Evolutionary conservation across 306 rosid genomes (phyloP), one percentile per base, ranked within the genome.

Genomic region (Quercus rubra): DNA sequence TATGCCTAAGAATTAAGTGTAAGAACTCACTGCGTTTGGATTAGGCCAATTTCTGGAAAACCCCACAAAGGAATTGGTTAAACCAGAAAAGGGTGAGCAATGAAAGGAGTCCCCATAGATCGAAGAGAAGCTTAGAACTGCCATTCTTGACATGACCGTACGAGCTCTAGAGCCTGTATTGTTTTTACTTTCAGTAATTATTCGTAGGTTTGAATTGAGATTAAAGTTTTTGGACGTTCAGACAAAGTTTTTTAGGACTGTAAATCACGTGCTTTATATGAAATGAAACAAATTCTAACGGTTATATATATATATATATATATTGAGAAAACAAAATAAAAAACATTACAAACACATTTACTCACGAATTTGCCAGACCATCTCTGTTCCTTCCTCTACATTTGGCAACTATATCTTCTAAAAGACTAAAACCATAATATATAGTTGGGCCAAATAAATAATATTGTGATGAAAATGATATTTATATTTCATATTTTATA

Each of bases 291-390:
- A 38, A 35, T 35, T 35, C 9, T 8, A 35, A 35, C 41, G 41
- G 41, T 35, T 35, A 35, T 4, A 31, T 31, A 31, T 31, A 30
- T 30, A 30, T 30, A 31, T 28, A 28, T 28, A 3, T 28, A 3
- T 28, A 3, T 33, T 33, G 46, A 41, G 12, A 41, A 41, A 41
- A 41, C 3, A 41, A 41, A 8, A 2, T 41, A 3, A 4, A 25
- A 57, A 54, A 30, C 20, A 35, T 15, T 63, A 38, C 21, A 63
- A 43, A 69, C 71, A 68, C 2, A 63, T 63, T 28, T 23, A 80
- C 92, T 88, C 73, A 90, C 97, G 78, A 75, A 85, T 89, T 80
- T 80, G 80, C 89, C 88, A 86, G 83, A 74, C 69, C 93, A 89
- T 88, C 79, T 82, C 82, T 79, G 56, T 69, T 76, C 84, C 56